Evolutionary conservation across 805 yeast species (phyloP).

Genomic region (Wickerhamiella cacticola): DNA sequence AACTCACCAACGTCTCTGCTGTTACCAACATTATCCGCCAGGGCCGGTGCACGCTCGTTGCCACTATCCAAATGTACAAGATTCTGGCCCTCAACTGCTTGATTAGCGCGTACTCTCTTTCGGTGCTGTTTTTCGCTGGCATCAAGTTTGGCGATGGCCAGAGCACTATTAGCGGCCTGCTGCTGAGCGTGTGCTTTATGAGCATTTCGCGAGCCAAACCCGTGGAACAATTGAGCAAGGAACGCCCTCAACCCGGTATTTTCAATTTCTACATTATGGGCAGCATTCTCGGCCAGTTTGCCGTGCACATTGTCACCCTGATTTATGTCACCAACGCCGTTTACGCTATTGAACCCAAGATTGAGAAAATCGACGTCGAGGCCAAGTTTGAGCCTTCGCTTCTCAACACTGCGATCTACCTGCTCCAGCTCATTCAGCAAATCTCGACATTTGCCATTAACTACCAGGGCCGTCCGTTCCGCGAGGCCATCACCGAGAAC

Average conservation of each 20-base stretch:
- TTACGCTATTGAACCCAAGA: constrained; percentile 83
- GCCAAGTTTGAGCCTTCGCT: constrained; percentile 79
- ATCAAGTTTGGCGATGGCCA: constrained; percentile 97
- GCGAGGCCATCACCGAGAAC: constrained; percentile 79
- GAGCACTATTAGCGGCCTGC: constrained; percentile 89
- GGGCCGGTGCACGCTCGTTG: constrained; percentile 95
- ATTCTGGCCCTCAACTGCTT: constrained; percentile 92
- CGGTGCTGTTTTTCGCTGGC: constrained; percentile 91
- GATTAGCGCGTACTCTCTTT: constrained; percentile 89
- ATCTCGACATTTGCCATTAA: constrained; percentile 96
- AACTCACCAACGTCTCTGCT: constrained; percentile 79
- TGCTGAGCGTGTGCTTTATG: constrained; percentile 86
- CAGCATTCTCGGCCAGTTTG: constrained; percentile 91
- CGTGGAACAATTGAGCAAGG: constrained; percentile 72
- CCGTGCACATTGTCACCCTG: constrained; percentile 74
- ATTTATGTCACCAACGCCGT: constrained; percentile 74
- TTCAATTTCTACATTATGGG: constrained; percentile 96
- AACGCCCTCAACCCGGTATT: constrained; percentile 95
- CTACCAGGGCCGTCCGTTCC: constrained; percentile 93
- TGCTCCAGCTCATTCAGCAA: constrained; percentile 89
- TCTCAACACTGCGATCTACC: constrained; percentile 89
- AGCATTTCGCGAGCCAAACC: constrained; percentile 92
- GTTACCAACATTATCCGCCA: constrained; percentile 91
- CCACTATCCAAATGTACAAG: constrained; percentile 98
- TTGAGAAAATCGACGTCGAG: constrained; percentile 71